Conservation (phyloP, 2,329 filamentous ascomycete species). For the Arthrinium puccinioides region DNA sequence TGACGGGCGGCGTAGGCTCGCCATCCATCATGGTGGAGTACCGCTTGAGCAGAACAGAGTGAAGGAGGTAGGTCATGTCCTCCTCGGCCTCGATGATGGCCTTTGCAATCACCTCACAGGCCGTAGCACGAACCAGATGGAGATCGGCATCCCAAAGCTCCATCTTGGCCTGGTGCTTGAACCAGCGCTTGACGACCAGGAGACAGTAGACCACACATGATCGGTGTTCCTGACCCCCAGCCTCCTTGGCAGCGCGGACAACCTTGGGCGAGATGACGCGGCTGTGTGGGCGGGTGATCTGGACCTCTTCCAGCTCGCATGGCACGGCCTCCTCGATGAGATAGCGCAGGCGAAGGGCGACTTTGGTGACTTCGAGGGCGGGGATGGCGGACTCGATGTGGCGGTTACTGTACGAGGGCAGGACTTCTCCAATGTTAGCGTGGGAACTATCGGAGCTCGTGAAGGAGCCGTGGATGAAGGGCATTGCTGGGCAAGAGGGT, state of each 20-base stretch:
- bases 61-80: slow-evolving; percentile 69
- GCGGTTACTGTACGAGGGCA: slow-evolving; percentile 55
- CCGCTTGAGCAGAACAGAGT: slow-evolving; percentile 75
- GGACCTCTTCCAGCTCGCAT: slow-evolving; percentile 74
- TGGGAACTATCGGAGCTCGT: too few relatives aligned
- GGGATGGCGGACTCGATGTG: slow-evolving; percentile 60
- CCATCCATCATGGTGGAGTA: slow-evolving; percentile 76
- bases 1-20: slow-evolving; percentile 66
- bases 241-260: slow-evolving; percentile 71
- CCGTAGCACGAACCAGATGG: slow-evolving; percentile 68
- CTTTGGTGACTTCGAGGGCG: slow-evolving; percentile 75
- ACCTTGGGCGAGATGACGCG: slow-evolving; percentile 76
- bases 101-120: slow-evolving; percentile 91
- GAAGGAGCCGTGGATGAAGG: too few relatives aligned
- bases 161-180: slow-evolving; percentile 66
- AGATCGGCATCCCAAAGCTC: slow-evolving; percentile 93
- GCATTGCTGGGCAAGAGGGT: too few relatives aligned
- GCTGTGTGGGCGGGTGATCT: slow-evolving; percentile 75
- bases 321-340: slow-evolving; percentile 84
- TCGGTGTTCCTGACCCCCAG: slow-evolving; percentile 66
- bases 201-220: slow-evolving; percentile 81
- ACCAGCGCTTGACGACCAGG: slow-evolving; percentile 65
- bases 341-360: slow-evolving; percentile 83
- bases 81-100: slow-evolving; percentile 78
- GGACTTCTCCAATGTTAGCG: too few relatives aligned